A percentile compares a stretch with the other conserved stretches of the same genome.
These are phyloP conservation scores for Vitis labrusca DNA, from an alignment of 164 flowering plant genomes.

Conservation along the genomic window DNA sequence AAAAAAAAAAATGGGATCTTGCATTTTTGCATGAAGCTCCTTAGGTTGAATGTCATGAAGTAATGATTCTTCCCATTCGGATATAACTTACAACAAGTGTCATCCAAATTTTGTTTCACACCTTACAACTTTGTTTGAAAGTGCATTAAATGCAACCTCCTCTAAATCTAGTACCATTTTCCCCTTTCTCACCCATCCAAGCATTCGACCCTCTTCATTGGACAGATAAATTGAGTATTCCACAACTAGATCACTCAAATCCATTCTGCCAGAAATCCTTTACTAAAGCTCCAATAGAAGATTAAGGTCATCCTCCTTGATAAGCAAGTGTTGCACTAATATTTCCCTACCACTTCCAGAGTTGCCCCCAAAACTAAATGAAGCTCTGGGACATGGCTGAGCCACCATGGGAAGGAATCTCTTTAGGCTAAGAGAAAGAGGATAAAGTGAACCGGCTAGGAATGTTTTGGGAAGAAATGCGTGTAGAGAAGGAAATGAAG, in stretches of 20 bases:
- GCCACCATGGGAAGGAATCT: conserved; percentile 15
- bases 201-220: conserved; percentile 86
- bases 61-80: conserved; percentile 77
- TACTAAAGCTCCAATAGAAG: conserved; percentile 67
- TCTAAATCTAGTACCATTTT: conserved; percentile 99
- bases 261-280: conserved; percentile 61
- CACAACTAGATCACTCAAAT: conserved; percentile 82
- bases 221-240: conserved; percentile 85
- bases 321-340: conserved; percentile 82
- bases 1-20: conserved; percentile 59
- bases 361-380: conserved; percentile 45
- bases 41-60: conserved; percentile 66
- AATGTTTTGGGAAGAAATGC: conserved; percentile 15
- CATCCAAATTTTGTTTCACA: conserved; percentile 89
- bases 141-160: conserved; percentile 85
- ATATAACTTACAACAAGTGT: conserved; percentile 89
- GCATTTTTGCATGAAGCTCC: conserved; percentile 78
- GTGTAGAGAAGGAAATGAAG: conserved; percentile 8
- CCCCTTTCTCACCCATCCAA: conserved; percentile 92
- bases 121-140: conserved; percentile 62
- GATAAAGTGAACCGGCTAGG: conserved; percentile 13
- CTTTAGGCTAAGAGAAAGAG: conserved; percentile 9
- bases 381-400: conserved; percentile 29
- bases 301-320: conserved; percentile 62
- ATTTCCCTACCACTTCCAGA: conserved; percentile 57